Percentiles rank a stretch among this genome's conserved stretches.
phyloP scores from a whole-genome alignment of 805 yeast species.

The Sugiyamaella lignohabitans region DNA sequence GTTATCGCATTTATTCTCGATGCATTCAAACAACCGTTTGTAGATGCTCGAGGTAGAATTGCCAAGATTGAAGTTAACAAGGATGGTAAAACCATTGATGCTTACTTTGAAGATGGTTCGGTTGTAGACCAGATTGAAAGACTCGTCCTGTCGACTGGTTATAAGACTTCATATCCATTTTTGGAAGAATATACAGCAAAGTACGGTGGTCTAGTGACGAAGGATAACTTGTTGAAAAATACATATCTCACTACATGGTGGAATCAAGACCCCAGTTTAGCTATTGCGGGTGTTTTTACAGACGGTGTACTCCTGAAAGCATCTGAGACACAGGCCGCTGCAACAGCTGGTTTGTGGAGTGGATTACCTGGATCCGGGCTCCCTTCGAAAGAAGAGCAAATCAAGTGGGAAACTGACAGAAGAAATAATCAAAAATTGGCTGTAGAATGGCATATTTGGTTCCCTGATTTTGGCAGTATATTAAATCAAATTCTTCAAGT shows the following conservation, averaged over 20 bases:
- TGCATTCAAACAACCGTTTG: conserved; percentile 16
- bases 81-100: conserved; percentile 8
- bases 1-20: conserved; percentile 1
- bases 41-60: conserved; percentile 10
- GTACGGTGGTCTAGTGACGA: conserved; percentile 16
- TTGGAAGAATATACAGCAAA: conserved; percentile 7
- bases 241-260: conserved; percentile 37
- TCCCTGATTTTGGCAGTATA: conserved; percentile 10
- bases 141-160: conserved; percentile 35
- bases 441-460: conserved; percentile 14
- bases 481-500: conserved; percentile 5
- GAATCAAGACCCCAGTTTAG: conserved; percentile 34
- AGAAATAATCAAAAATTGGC: conserved; percentile 1
- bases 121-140: conserved; percentile 27
- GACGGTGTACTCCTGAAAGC: conserved; percentile 12
- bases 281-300: conserved; percentile 14
- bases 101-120: conserved; percentile 17
- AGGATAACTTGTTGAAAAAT: conserved; percentile 30
- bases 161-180: conserved; percentile 34
- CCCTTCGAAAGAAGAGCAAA: conserved; percentile 7
- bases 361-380: conserved; percentile 4
- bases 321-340: conserved; percentile 12
- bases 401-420: conserved; percentile 9
- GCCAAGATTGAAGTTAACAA: conserved; percentile 1
- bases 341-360: conserved; percentile 13